Base-by-base conservation (phyloP, 352 stramenopile species). In the Thraustochytrium striatum region DNA sequence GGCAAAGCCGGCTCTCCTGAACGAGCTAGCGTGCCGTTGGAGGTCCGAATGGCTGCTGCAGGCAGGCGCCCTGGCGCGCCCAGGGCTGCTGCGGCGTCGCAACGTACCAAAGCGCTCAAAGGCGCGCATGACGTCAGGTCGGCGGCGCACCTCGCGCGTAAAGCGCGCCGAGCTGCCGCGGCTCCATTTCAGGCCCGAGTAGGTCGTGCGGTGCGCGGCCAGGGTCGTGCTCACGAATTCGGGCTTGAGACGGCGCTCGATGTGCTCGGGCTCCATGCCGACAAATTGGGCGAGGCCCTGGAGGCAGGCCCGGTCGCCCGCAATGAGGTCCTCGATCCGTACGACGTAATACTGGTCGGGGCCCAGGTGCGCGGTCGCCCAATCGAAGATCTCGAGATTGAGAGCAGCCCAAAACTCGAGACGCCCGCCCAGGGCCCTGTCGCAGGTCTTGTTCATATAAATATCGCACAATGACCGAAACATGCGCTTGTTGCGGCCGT, bases 371-470 rank as follows among this genome's bases (percentile, higher is more conserved):
- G 44, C 52, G 5, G 21, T 25, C 8, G 65, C 65, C 65, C 65
- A 75, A 11, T 25, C n/a, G 16, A 32, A n/a, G 0, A 75, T 16
- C 16, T 75, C 65, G 44, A 43, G 11, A 39, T 75, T 75, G 11
- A 75, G 65, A 21, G 32, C 11, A 21, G 65, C 65, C 65, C 65
- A 75, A 28, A 75, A 75, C 30, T 68, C 28, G 35, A 75, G 52
- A 25, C 50, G 65, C 7, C 38, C 65, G 9, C 8, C 11, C 9
- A 75, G n/a, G 16, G 39, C 25, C 35, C 30, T 75, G 2, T 13
- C 25, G 36, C 65, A 75, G 16, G 11, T 72, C 32, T 28, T 21
- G 25, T 35, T n/a, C 8, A 61, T 9, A 30, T 75, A 75, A 5
- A 44, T 13, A 19, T 61, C 21, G 36, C 65, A 75, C 21, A 75